phyloP scores from a whole-genome alignment of 202 grass and related monocot species.

The Setaria italica region DNA sequence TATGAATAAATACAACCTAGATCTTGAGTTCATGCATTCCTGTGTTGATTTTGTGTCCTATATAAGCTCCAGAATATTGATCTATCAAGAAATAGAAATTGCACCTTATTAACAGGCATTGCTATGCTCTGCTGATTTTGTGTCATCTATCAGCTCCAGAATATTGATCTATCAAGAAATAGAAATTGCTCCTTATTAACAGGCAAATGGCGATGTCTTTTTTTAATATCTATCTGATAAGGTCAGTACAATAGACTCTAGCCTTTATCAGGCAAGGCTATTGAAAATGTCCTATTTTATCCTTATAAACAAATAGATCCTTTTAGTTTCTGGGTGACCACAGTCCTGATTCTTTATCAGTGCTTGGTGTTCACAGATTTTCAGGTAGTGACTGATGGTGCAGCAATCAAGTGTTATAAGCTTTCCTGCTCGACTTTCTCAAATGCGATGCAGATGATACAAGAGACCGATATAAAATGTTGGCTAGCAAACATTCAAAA shows the following conservation, averaged over 20 bases:
- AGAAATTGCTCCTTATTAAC: not conserved
- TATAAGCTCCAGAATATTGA: not conserved
- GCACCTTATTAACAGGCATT: not conserved
- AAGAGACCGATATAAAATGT: not conserved
- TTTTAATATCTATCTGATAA: not conserved
- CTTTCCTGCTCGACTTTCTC: not conserved
- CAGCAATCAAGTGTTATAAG: not conserved
- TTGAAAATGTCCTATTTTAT: not conserved
- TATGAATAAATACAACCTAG: not conserved
- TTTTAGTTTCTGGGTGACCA: not conserved
- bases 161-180: not conserved
- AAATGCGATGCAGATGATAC: not conserved
- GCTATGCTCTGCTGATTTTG: not conserved
- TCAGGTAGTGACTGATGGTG: not conserved
- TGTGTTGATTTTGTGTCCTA: not conserved
- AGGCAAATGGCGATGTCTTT: no score
- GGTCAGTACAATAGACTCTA: not conserved
- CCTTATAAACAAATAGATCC: not conserved
- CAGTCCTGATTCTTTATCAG: not conserved
- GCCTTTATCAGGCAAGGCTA: no score
- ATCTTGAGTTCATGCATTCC: not conserved
- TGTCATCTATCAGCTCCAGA: not conserved
- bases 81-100: not conserved
- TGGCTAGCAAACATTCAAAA: constrained; percentile 11
- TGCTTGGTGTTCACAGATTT: not conserved